Conservation (phyloP, 2,329 filamentous ascomycete species). For the Cordyceps farinosa region DNA sequence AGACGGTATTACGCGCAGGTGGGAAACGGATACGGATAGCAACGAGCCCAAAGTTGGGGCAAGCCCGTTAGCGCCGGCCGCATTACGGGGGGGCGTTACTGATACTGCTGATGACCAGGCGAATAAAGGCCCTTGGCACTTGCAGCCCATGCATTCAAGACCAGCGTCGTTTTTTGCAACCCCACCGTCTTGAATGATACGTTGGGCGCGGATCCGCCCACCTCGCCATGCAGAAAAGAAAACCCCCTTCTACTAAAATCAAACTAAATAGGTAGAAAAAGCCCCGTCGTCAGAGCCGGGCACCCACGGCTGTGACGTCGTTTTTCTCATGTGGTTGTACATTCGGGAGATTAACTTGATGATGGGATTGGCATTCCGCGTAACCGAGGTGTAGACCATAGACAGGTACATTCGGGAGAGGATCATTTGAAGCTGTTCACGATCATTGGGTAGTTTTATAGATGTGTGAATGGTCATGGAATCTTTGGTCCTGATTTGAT, state of each 20-base stretch:
- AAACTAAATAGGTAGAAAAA: background rate
- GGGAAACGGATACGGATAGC: background rate
- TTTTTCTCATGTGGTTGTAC: background rate
- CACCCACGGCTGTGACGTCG: background rate
- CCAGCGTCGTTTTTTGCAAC: background rate
- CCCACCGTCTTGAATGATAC: background rate
- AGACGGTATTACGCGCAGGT: background rate
- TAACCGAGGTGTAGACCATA: background rate
- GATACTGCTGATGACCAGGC: background rate
- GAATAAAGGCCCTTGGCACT: background rate
- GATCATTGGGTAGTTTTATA: background rate
- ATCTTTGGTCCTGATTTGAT: background rate
- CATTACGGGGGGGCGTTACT: background rate
- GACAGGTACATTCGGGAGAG: too few relatives aligned
- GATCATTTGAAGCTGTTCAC: background rate
- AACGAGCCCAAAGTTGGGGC: background rate
- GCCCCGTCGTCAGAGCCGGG: slow-evolving; percentile 7
- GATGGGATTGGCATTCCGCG: background rate
- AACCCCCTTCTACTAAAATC: background rate
- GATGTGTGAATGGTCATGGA: background rate
- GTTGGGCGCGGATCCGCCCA: background rate
- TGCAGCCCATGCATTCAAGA: background rate
- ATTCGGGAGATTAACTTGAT: background rate
- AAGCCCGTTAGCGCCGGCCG: slow-evolving; percentile 8
- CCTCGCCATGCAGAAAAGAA: background rate